These are phyloP conservation scores for Trichosporon faecale DNA, from an alignment of 1,284 basidiomycete genomes.

Conservation along the genomic window DNA sequence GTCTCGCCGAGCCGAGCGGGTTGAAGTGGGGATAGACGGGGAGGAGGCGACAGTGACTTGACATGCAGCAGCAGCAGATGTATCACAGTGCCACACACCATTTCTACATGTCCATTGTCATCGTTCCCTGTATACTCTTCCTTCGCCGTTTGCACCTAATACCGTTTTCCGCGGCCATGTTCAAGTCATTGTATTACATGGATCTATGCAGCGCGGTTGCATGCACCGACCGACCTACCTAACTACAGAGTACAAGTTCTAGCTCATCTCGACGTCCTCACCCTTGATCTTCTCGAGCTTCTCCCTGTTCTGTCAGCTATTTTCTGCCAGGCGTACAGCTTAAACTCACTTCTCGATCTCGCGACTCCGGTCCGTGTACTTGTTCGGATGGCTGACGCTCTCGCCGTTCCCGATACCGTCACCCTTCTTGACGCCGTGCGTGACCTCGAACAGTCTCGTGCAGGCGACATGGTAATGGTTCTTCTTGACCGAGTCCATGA, in stretches of 20 bases:
- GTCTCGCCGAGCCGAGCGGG: conserved; percentile 22
- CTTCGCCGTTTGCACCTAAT: background rate
- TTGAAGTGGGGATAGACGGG: conserved; percentile 23
- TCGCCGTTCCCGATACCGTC: conserved; percentile 79
- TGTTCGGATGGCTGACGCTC: conserved; percentile 91
- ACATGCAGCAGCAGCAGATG: background rate
- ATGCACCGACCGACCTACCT: background rate
- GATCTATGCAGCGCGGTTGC: conserved; percentile 6
- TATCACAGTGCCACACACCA: background rate
- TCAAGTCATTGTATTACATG: conserved; percentile 5
- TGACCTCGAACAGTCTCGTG: conserved; percentile 93
- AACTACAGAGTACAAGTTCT: conserved; percentile 4
- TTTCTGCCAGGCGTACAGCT: background rate
- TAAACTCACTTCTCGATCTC: conserved; percentile 50
- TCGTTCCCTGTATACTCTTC: background rate
- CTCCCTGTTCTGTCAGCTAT: conserved; percentile 20
- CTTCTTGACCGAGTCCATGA: conserved; percentile 75
- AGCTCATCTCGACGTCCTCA: conserved; percentile 24
- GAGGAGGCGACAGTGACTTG: background rate
- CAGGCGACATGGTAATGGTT: conserved; percentile 94
- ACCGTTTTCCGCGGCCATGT: background rate
- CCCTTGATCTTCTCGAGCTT: conserved; percentile 31
- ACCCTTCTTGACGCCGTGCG: conserved; percentile 85
- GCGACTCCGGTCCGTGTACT: conserved; percentile 59
- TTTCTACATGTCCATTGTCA: background rate